Percentiles rank a stretch among this genome's conserved stretches.
These are phyloP conservation scores for Aspergillus brasiliensis DNA, from an alignment of 2,329 filamentous ascomycete species.

Conservation along the genomic window DNA sequence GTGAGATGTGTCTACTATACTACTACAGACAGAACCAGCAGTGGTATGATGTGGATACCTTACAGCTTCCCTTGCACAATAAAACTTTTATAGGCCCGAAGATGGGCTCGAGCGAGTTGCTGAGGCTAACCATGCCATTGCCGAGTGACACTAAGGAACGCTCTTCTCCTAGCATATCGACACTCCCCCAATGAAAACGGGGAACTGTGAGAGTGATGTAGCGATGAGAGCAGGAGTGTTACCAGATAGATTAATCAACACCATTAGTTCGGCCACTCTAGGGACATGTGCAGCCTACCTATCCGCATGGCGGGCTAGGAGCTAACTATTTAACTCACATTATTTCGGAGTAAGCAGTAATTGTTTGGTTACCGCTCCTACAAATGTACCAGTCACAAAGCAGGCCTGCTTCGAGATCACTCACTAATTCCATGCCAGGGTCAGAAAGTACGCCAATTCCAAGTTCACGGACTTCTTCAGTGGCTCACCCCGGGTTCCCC, in stretches of 20 bases:
- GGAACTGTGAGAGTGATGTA: not conserved
- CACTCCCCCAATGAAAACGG: conserved; percentile 7
- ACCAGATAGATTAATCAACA: conserved; percentile 1
- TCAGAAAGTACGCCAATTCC: not conserved
- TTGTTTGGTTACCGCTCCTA: not conserved
- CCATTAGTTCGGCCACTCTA: not conserved
- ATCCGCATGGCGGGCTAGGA: not conserved
- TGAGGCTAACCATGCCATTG: conserved; percentile 5
- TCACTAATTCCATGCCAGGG: conserved; percentile 1
- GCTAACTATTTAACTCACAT: not conserved
- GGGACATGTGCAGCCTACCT: not conserved
- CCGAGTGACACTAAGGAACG: conserved; percentile 9
- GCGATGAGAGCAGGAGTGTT: not conserved
- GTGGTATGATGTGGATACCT: conserved; percentile 10
- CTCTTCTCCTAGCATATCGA: conserved; percentile 4
- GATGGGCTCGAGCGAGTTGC: conserved; percentile 5
- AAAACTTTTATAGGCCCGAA: conserved; percentile 7
- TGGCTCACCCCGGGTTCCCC: not conserved
- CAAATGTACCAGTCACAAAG: conserved; percentile 10
- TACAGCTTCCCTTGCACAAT: conserved; percentile 11
- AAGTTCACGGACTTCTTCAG: not conserved
- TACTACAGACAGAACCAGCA: not conserved
- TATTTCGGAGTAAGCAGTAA: not conserved
- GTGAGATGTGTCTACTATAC: conserved; percentile 3
- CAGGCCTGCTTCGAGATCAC: not conserved